These are phyloP conservation scores for Nyctanthes arbortristis DNA, from an alignment of 257 asterid species.

Conservation along the genomic window DNA sequence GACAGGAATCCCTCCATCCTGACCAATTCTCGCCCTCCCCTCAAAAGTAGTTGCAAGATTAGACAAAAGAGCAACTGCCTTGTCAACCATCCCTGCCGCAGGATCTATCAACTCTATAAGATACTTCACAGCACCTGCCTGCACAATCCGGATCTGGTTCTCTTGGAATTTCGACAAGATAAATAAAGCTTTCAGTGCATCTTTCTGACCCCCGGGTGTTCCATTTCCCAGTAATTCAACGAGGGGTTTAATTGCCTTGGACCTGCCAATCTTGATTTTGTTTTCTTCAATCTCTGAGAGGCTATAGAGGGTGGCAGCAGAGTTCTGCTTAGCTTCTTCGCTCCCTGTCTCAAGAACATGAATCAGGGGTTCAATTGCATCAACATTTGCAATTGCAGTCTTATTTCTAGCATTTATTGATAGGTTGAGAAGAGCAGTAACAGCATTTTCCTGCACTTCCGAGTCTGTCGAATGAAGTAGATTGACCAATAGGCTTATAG, in stretches of 20 bases:
- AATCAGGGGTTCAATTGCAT: conserved; percentile 79
- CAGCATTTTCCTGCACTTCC: conserved; percentile 70
- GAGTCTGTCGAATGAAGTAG: conserved; percentile 58
- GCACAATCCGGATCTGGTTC: conserved; percentile 67
- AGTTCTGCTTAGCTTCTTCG: conserved; percentile 80
- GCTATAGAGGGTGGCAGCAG: conserved; percentile 89
- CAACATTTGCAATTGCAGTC: conserved; percentile 71
- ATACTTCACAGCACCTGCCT: conserved; percentile 84
- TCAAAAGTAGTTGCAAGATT: conserved; percentile 78
- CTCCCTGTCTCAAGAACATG: conserved; percentile 78
- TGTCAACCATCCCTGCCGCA: conserved; percentile 88
- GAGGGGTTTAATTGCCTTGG: conserved; percentile 77
- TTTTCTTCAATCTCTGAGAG: conserved; percentile 80
- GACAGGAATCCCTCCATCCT: conserved; percentile 67
- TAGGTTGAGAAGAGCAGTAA: conserved; percentile 85
- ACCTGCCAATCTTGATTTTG: conserved; percentile 75
- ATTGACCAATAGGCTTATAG: conserved; percentile 54
- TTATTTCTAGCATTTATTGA: conserved; percentile 78
- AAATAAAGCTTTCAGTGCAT: conserved; percentile 68
- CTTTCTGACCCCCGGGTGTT: conserved; percentile 86
- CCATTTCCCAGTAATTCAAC: conserved; percentile 82
- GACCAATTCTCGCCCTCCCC: conserved; percentile 71
- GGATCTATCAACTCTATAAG: conserved; percentile 92
- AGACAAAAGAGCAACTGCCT: conserved; percentile 83
- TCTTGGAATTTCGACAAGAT: conserved; percentile 69